Conservation (phyloP, 2,329 filamentous ascomycete species). For the Penicillium expansum region DNA sequence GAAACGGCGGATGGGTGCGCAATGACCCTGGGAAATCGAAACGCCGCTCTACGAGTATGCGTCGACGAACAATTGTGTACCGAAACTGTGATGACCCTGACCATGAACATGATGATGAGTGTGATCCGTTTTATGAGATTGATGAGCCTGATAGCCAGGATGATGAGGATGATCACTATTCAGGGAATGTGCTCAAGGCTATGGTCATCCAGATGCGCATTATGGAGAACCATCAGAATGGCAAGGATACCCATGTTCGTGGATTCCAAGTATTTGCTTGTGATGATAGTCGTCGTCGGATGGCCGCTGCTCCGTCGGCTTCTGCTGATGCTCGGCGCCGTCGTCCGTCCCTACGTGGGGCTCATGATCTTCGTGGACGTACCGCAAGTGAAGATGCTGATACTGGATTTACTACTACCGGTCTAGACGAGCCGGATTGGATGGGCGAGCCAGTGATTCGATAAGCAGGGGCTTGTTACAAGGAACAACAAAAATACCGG, state of each 20-base stretch:
- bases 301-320: constrained; percentile 33
- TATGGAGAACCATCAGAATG: constrained; percentile 96
- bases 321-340: constrained; percentile 33
- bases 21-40: constrained; percentile 19
- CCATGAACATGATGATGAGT: constrained; percentile 15
- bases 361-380: constrained; percentile 22
- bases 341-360: constrained; percentile 29
- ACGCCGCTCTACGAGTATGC: constrained; percentile 11
- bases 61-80: constrained; percentile 14
- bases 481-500: background rate
- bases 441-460: constrained; percentile 51
- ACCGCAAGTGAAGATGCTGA: constrained; percentile 27
- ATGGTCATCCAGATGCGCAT: constrained; percentile 90
- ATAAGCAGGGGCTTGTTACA: constrained; percentile 16
- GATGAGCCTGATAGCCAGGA: constrained; percentile 28
- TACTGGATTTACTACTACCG: constrained; percentile 25
- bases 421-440: constrained; percentile 48
- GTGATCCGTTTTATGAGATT: constrained; percentile 29
- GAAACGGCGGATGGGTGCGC: constrained; percentile 32
- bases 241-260: constrained; percentile 96
- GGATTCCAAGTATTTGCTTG: constrained; percentile 80
- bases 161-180: constrained; percentile 43
- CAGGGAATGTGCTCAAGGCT: constrained; percentile 74
- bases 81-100: constrained; percentile 14
- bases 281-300: constrained; percentile 40